These are phyloP conservation scores for Pythium volutum DNA, from an alignment of 352 stramenopile genomes.

Conservation along the genomic window DNA sequence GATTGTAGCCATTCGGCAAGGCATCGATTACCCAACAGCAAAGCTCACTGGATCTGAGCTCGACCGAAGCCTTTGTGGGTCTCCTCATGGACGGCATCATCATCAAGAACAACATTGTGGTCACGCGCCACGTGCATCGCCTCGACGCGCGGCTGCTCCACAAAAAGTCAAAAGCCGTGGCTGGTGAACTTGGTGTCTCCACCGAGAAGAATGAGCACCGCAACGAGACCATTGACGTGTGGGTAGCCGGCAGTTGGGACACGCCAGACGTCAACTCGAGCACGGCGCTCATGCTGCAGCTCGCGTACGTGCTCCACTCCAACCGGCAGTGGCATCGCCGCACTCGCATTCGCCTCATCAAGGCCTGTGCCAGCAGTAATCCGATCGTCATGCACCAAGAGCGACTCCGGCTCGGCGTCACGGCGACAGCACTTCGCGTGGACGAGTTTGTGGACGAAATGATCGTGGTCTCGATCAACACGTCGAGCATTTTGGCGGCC, in stretches of 20 bases:
- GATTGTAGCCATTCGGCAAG: neutral
- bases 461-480: slow-evolving; percentile 40
- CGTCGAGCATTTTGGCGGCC: slow-evolving; percentile 31
- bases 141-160: slow-evolving; percentile 42
- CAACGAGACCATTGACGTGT: slow-evolving; percentile 53
- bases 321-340: slow-evolving; percentile 27
- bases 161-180: slow-evolving; percentile 20
- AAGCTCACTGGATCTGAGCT: slow-evolving; percentile 3
- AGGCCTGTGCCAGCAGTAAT: slow-evolving; percentile 22
- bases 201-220: neutral
- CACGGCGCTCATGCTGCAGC: slow-evolving; percentile 41
- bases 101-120: slow-evolving; percentile 56
- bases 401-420: slow-evolving; percentile 26
- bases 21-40: neutral
- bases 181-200: slow-evolving; percentile 7
- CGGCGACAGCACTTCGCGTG: slow-evolving; percentile 30
- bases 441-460: slow-evolving; percentile 39
- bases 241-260: slow-evolving; percentile 40
- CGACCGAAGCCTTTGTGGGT: slow-evolving; percentile 36
- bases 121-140: slow-evolving; percentile 44
- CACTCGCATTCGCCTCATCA: slow-evolving; percentile 31
- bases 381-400: slow-evolving; percentile 30
- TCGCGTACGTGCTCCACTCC: slow-evolving; percentile 33
- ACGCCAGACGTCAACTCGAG: slow-evolving; percentile 29
- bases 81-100: slow-evolving; percentile 48